Percentiles rank a stretch among this genome's conserved stretches.
These are phyloP conservation scores for Wickerhamomyces ciferrii DNA, from an alignment of 805 yeast genomes.

Conservation along the genomic window DNA sequence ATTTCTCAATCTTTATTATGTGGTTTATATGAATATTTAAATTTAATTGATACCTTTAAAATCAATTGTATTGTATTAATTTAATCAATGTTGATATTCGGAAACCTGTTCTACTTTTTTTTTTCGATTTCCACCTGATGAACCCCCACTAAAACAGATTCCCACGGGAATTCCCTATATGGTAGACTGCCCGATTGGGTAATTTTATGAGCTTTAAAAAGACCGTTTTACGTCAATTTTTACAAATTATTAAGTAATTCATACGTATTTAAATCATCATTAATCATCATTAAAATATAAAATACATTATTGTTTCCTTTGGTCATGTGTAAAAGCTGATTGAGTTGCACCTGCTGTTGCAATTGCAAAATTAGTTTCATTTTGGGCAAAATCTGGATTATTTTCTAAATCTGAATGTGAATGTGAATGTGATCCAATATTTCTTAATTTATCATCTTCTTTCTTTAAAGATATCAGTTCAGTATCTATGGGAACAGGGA, in stretches of 20 bases:
- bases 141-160: background rate
- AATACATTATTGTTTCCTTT: background rate
- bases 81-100: too few relatives aligned
- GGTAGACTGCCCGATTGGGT: background rate
- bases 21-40: background rate
- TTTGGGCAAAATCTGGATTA: background rate
- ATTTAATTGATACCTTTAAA: too few relatives aligned
- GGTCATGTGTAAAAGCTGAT: background rate
- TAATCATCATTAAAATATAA: background rate
- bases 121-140: background rate
- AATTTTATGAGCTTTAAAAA: background rate
- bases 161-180: background rate
- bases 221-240: background rate
- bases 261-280: too few relatives aligned
- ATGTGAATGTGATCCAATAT: background rate
- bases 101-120: background rate
- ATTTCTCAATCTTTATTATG: background rate
- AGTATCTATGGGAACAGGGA: background rate
- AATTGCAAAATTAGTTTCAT: background rate
- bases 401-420: background rate
- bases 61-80: too few relatives aligned
- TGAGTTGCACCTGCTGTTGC: background rate
- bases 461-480: background rate
- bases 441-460: background rate
- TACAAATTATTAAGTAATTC: too few relatives aligned